These are phyloP conservation scores for Populus tomentosa DNA, from an alignment of 441 rosid genomes.

Conservation along the genomic window DNA sequence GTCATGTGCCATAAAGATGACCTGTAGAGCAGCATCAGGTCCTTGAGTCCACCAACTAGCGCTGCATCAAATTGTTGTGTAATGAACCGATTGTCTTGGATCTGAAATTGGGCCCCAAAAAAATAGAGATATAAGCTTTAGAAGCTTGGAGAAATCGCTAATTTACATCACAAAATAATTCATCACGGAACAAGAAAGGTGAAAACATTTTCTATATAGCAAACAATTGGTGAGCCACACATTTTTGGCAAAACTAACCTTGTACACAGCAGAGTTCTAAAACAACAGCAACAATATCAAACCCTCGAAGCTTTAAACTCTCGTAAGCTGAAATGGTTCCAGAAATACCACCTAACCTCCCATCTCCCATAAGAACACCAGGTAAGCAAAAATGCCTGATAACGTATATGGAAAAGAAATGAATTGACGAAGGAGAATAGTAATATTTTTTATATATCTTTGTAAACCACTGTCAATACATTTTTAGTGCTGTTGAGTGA, in stretches of 20 bases:
- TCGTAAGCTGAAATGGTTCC: conserved; percentile 96
- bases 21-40: conserved; percentile 90
- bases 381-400: conserved; percentile 83
- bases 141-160: conserved; percentile 9
- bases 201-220: background rate
- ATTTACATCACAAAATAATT: background rate
- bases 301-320: conserved; percentile 71
- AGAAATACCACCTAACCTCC: conserved; percentile 82
- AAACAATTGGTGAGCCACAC: too few relatives aligned
- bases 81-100: conserved; percentile 30
- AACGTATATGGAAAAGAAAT: conserved; percentile 3
- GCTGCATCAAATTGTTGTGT: conserved; percentile 74
- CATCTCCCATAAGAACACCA: conserved; percentile 90
- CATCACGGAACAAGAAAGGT: background rate
- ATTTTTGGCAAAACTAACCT: conserved; percentile 41
- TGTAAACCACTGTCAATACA: background rate
- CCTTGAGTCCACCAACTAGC: conserved; percentile 99
- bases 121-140: background rate
- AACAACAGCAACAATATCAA: conserved; percentile 70
- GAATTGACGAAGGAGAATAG: background rate
- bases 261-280: conserved; percentile 73
- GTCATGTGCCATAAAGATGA: conserved; percentile 29
- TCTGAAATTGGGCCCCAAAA: conserved; percentile 23
- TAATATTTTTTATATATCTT: background rate
- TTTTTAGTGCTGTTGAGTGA: too few relatives aligned